Evolutionary conservation across 495 filamentous ascomycete species (phyloP).

Genomic region (Hypoxylon fragiforme): DNA sequence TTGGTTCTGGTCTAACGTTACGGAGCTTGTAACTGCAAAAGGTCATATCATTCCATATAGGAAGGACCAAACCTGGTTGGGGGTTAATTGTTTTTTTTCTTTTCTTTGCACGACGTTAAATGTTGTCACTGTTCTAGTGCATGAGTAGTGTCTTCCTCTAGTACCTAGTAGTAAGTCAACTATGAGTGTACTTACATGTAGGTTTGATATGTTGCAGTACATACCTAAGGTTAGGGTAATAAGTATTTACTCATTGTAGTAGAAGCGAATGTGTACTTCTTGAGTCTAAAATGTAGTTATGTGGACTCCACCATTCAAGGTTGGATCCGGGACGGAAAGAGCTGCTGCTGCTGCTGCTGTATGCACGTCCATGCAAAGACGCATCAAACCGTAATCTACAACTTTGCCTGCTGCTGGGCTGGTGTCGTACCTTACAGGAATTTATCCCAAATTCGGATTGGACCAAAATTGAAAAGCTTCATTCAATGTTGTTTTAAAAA

Average conservation of each 20-base stretch:
- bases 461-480: too few species aligned
- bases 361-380: slow-evolving; percentile 17
- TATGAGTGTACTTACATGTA: too few species aligned
- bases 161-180: too few species aligned
- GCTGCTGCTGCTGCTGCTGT: too few species aligned
- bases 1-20: neutral
- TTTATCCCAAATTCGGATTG: too few species aligned
- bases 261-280: too few species aligned
- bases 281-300: neutral
- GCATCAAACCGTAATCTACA: neutral
- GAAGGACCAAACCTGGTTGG: neutral
- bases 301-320: neutral
- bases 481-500: too few species aligned
- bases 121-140: neutral
- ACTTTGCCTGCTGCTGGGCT: slow-evolving; percentile 1
- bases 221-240: too few species aligned
- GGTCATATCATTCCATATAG: neutral
- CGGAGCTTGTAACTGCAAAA: neutral
- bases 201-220: too few species aligned
- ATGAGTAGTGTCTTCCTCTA: too few species aligned
- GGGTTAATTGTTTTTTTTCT: neutral
- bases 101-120: neutral
- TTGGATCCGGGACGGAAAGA: neutral
- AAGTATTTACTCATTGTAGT: too few species aligned
- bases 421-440: slow-evolving; percentile 12